Evolutionary conservation across 768 basidiomycete genomes (phyloP), one percentile per base, ranked within the genome.

Genomic region (Mycena indigotica): DNA sequence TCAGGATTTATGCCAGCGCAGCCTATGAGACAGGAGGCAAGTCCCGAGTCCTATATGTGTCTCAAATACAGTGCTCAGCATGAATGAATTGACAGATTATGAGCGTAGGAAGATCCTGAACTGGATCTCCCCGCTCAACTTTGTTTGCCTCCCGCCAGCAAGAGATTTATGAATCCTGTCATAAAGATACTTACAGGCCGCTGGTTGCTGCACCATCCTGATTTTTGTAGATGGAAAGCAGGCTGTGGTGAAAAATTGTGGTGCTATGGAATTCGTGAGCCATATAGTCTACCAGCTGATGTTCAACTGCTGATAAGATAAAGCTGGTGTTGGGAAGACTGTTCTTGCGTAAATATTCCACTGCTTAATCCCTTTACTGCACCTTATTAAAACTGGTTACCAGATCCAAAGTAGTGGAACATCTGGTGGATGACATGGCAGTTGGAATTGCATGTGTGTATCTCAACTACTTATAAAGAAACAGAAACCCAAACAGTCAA

Each of bases 81-180:
- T n/a, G n/a, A n/a, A n/a, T n/a, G n/a, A n/a, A n/a, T n/a, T n/a
- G n/a, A n/a, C n/a, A 38, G 35, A 38, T 38, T 10, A 10, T 10
- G 35, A 61, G n/a, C 59, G 59, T 21, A 30, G 26, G 3, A 32
- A 40, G 17, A 54, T 62, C 19, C 19, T 45, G 4, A 38, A 57
- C n/a, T 61, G 60, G 60, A 30, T 53, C 4, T 62, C 61, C 17
- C 57, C 61, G 28, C 40, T 62, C 57, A 55, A 62, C 30, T 57
- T 57, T 29, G 41, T 52, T n/a, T n/a, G n/a, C n/a, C 19, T 2
- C 32, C 6, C 39, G 25, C 16, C 60, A 62, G 17, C 40, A 24
- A 16, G 50, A 46, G 1, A 28, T 48, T n/a, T 38, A 46, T n/a
- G 32, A 29, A 2, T 21, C 17, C 15, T 52, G 46, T 3, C 25